Base-by-base conservation (phyloP, 495 filamentous ascomycete species). In the Sordaria brevicollis region DNA sequence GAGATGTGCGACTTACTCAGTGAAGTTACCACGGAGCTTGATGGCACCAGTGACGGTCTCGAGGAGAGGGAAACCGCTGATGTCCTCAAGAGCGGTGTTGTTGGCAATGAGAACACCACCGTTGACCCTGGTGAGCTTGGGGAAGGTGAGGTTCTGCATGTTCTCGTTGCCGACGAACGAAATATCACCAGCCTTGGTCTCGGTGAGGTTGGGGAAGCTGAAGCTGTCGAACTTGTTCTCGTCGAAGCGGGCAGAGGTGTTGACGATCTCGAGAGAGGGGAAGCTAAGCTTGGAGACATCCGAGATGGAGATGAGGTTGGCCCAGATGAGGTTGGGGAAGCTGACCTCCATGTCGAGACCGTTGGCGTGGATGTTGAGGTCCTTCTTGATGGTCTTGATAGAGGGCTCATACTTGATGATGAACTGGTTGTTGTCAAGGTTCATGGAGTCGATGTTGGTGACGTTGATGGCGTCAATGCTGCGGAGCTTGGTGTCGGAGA, bases 1-100 rank as follows among this genome's bases (percentile, higher is more conserved):
- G 9, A 54, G 6, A 19, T 25, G n/a, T 33, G 36, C 8, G n/a
- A 87, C 93, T 84, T 85, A 97, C 91, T 87, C 83, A 66, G 87
- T 86, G 80, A 97, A 96, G 81, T 87, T 89, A 76, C 95, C 95
- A 75, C 88, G 88, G 81, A 97, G 88, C 83, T 96, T 92, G 79
- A 99, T 83, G 70, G 94, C 94, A 81, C 94, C 95, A 72, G 84
- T 86, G 62, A 98, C 86, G n/a, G 78, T 84, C 70, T 85, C 74
- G 29, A 99, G 85, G 54, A 81, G 75, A 39, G 86, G 83, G 84
- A 98, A 91, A 65, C 85, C 86, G 68, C 86, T 76, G 35, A 97
- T 84, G 70, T 79, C 76, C 67, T 73, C 70, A 13, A 97, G 85
- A 65, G 83, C 80, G 65, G 93, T 92, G 87, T 97, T 97, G 85